These are phyloP conservation scores for Athelia sp. DNA, from an alignment of 1,284 basidiomycete genomes.

Conservation along the genomic window DNA sequence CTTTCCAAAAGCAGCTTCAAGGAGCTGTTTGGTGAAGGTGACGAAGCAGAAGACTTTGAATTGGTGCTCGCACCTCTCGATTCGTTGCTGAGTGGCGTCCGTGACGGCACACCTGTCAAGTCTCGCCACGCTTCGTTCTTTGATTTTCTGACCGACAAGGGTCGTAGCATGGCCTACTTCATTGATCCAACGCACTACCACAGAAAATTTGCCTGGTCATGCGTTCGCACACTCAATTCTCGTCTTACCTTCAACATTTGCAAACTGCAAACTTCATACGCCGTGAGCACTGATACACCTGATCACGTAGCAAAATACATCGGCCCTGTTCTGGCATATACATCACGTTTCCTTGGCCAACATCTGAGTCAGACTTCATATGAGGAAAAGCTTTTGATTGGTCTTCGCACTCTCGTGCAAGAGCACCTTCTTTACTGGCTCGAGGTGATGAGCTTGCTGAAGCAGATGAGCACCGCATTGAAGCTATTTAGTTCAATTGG, in stretches of 20 bases:
- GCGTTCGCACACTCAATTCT: constrained; percentile 14
- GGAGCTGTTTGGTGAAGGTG: not conserved
- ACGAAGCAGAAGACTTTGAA: not conserved
- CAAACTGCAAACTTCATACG: constrained; percentile 20
- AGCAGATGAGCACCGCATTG: not conserved
- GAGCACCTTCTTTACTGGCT: constrained; percentile 18
- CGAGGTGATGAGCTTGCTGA: constrained; percentile 13
- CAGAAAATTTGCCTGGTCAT: constrained; percentile 12
- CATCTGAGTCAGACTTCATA: constrained; percentile 13
- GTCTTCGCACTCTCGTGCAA: constrained; percentile 12
- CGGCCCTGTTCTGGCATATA: constrained; percentile 16
- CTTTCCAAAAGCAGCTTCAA: not conserved
- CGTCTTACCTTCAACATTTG: constrained; percentile 27
- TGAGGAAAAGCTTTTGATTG: constrained; percentile 1
- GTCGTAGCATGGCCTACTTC: not conserved
- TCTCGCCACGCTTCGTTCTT: not conserved
- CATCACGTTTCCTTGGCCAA: constrained; percentile 18
- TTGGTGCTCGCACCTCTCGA: not conserved
- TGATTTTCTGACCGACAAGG: not conserved
- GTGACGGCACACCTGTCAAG: not conserved
- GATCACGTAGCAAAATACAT: constrained; percentile 13
- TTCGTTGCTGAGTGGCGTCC: not conserved
- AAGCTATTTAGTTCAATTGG: constrained; percentile 2
- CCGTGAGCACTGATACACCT: constrained; percentile 14
- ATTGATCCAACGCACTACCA: not conserved